Conservation (phyloP, 2,329 filamentous ascomycete genomes). For the Ophiostoma populinum region DNA sequence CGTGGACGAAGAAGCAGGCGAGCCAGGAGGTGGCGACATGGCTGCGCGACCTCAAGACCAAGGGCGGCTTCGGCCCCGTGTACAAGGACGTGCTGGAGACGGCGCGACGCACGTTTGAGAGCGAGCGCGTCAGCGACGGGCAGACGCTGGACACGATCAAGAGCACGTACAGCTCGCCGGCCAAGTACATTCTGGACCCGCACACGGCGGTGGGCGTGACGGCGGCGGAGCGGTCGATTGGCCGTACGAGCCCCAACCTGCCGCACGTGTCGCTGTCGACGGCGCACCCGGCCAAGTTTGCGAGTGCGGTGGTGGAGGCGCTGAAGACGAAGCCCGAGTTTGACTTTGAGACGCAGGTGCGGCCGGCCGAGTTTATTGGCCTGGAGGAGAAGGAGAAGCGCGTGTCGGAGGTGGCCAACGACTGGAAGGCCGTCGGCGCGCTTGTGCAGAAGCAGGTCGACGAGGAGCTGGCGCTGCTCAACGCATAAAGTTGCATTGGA, state of each 20-base stretch:
- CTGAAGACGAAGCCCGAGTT: constrained; percentile 56
- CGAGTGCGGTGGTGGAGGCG: constrained; percentile 65
- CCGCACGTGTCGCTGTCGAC: constrained; percentile 78
- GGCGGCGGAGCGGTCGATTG: constrained; percentile 53
- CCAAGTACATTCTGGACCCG: constrained; percentile 71
- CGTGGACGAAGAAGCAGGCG: constrained; percentile 49
- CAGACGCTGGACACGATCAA: constrained; percentile 54
- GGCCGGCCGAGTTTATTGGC: constrained; percentile 68
- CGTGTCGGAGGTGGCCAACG: constrained; percentile 50
- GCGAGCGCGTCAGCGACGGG: constrained; percentile 50
- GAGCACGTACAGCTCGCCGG: constrained; percentile 26
- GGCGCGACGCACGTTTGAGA: constrained; percentile 62
- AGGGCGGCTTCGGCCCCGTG: constrained; percentile 67
- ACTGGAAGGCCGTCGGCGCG: constrained; percentile 58
- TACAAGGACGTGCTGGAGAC: constrained; percentile 52
- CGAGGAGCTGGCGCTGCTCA: constrained; percentile 30
- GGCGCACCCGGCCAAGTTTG: constrained; percentile 92
- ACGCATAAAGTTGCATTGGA: background rate
- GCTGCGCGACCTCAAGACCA: constrained; percentile 63
- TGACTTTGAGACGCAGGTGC: constrained; percentile 54
- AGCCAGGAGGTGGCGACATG: constrained; percentile 63
- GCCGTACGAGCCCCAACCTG: constrained; percentile 31
- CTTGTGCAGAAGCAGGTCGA: constrained; percentile 61
- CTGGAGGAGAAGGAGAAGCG: constrained; percentile 60
- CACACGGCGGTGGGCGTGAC: constrained; percentile 79